Evolutionary conservation across 306 rosid species (phyloP).

Genomic region (Dalbergia oliveri): DNA sequence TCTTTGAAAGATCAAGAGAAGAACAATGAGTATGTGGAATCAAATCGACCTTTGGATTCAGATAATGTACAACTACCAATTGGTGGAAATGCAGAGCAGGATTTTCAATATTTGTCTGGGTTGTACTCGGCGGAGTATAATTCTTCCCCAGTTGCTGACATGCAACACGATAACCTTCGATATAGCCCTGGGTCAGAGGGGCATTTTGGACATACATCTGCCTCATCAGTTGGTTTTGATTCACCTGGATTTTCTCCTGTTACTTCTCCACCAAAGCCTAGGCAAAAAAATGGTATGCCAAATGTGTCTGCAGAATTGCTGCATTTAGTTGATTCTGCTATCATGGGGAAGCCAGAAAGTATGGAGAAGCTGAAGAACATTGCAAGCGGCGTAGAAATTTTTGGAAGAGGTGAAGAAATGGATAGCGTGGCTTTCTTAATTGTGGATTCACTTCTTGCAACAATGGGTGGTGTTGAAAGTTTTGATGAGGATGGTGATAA

Average conservation of each 20-base stretch:
- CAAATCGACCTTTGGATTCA: constrained; percentile 56
- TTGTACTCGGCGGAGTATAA: constrained; percentile 53
- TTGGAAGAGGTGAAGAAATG: constrained; percentile 78
- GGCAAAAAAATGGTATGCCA: constrained; percentile 65
- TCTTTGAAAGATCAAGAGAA: constrained; percentile 75
- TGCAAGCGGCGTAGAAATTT: constrained; percentile 80
- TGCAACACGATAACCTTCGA: constrained; percentile 56
- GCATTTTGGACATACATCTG: constrained; percentile 55
- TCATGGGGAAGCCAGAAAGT: constrained; percentile 97
- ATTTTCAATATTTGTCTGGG: constrained; percentile 58
- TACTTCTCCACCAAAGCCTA: constrained; percentile 69
- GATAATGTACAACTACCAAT: constrained; percentile 58
- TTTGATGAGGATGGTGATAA: constrained; percentile 89
- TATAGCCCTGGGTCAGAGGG: constrained; percentile 59
- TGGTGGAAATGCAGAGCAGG: constrained; percentile 66
- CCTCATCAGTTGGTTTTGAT: constrained; percentile 61
- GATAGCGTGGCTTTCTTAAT: constrained; percentile 75
- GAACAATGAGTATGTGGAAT: constrained; percentile 49
- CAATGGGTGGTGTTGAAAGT: constrained; percentile 99
- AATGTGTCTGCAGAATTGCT: constrained; percentile 88
- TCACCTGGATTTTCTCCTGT: constrained; percentile 71
- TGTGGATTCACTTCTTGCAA: constrained; percentile 95
- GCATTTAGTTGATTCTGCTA: constrained; percentile 98
- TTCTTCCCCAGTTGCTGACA: constrained; percentile 59
- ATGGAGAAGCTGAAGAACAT: constrained; percentile 88